phyloP scores from a whole-genome alignment of 768 basidiomycete species.

The Nevesoporus exiguus region DNA sequence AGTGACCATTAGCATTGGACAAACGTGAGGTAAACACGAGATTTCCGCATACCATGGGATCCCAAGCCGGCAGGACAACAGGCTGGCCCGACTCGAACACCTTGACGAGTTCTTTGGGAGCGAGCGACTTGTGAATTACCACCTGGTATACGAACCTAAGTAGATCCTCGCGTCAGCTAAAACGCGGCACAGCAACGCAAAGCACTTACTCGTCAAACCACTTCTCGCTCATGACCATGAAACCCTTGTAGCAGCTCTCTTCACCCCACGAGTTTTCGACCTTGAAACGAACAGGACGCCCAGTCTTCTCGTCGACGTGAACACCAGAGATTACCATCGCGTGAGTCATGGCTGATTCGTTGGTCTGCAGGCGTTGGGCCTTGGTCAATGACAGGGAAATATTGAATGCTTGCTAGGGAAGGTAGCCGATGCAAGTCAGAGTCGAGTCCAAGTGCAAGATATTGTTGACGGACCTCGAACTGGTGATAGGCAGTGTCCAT shows the following conservation, averaged over 20 bases:
- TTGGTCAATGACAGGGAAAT: slow-evolving; percentile 79
- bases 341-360: slow-evolving; percentile 92
- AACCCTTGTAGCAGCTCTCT: slow-evolving; percentile 74
- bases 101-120: slow-evolving; percentile 76
- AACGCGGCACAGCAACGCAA: not conserved
- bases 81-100: slow-evolving; percentile 69
- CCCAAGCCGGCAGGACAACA: slow-evolving; percentile 83
- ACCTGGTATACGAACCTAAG: slow-evolving; percentile 87
- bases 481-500: slow-evolving; percentile 86
- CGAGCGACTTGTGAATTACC: slow-evolving; percentile 77
- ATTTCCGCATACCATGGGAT: slow-evolving; percentile 37
- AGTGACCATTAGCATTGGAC: not conserved
- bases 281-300: slow-evolving; percentile 85
- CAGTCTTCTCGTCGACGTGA: slow-evolving; percentile 68
- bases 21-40: not conserved
- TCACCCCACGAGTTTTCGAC: slow-evolving; percentile 97
- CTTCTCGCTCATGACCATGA: slow-evolving; percentile 84
- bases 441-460: not conserved
- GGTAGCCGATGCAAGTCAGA: slow-evolving; percentile 5
- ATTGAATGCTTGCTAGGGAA: slow-evolving; percentile 72
- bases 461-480: slow-evolving; percentile 53
- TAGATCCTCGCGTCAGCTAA: slow-evolving; percentile 1
- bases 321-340: slow-evolving; percentile 87
- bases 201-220: slow-evolving; percentile 87
- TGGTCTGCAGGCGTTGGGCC: slow-evolving; percentile 75